These are phyloP conservation scores for Penicillium sp. DNA, from an alignment of 2,329 filamentous ascomycete genomes.

Conservation along the genomic window DNA sequence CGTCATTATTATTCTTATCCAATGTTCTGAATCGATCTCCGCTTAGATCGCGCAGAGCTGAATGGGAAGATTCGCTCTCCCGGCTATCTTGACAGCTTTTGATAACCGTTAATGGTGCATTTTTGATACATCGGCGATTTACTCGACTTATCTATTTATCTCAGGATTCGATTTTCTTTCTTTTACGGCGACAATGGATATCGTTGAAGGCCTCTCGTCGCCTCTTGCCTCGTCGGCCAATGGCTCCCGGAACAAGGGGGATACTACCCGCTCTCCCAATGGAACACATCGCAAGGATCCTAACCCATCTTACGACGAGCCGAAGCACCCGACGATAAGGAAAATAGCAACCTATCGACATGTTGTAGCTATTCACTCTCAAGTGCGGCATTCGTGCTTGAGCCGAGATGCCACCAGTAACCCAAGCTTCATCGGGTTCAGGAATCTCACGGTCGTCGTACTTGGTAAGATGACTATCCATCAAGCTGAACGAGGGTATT, in stretches of 20 bases:
- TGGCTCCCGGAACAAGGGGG: background rate
- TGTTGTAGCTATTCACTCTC: constrained; percentile 82
- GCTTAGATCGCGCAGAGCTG: constrained; percentile 25
- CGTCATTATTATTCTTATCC: constrained; percentile 18
- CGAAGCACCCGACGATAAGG: constrained; percentile 24
- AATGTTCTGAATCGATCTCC: constrained; percentile 20
- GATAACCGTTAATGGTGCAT: background rate
- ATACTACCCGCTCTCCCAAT: constrained; percentile 11
- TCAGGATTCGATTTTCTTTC: background rate
- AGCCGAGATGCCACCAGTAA: constrained; percentile 77
- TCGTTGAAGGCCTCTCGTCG: background rate
- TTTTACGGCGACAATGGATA: background rate
- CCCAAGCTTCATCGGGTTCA: constrained; percentile 89
- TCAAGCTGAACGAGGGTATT: background rate
- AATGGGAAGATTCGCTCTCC: constrained; percentile 4
- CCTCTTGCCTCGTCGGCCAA: background rate
- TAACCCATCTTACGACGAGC: constrained; percentile 8
- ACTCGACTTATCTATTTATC: background rate
- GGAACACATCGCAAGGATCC: constrained; percentile 13
- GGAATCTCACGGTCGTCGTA: constrained; percentile 95
- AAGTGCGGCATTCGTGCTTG: constrained; percentile 74
- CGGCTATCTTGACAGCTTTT: constrained; percentile 1
- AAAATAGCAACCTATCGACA: constrained; percentile 79
- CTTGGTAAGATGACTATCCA: constrained; percentile 62
- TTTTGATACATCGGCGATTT: background rate